Percentiles rank a stretch among this genome's conserved stretches.
These are phyloP conservation scores for Ophidiomyces ophidiicola DNA, from an alignment of 2,329 filamentous ascomycete species.

Conservation along the genomic window DNA sequence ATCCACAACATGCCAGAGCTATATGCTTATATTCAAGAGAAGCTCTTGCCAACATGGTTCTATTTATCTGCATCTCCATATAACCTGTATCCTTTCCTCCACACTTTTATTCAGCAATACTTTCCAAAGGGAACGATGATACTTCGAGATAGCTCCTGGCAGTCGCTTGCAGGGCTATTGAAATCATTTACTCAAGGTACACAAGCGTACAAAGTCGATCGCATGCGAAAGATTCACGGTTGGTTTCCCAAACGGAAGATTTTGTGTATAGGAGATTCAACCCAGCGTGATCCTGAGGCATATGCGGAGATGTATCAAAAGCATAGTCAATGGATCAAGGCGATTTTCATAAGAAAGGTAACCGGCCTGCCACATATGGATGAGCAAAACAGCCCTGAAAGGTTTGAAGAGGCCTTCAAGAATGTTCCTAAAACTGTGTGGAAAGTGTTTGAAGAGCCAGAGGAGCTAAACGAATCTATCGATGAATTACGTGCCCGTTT, in stretches of 20 bases:
- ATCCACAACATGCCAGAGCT: conserved; percentile 74
- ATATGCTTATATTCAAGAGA: conserved; percentile 52
- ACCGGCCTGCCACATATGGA: conserved; percentile 62
- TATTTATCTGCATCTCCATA: conserved; percentile 91
- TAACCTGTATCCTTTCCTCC: conserved; percentile 82
- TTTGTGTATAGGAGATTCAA: conserved; percentile 79
- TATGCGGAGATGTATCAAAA: conserved; percentile 66
- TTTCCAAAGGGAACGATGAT: conserved; percentile 72
- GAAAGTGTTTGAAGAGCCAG: conserved; percentile 70
- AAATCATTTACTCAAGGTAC: conserved; percentile 68
- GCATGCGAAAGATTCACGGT: conserved; percentile 61
- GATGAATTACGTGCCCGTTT: conserved; percentile 19
- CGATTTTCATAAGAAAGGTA: conserved; percentile 78
- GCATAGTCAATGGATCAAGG: conserved; percentile 62
- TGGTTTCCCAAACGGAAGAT: conserved; percentile 72
- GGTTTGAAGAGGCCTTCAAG: conserved; percentile 76
- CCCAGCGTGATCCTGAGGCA: conserved; percentile 79
- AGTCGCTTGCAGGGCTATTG: conserved; percentile 68
- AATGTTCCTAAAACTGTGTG: conserved; percentile 58
- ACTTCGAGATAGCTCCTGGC: conserved; percentile 74
- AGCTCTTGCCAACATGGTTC: conserved; percentile 63
- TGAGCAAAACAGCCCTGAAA: conserved; percentile 57
- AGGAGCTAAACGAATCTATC: conserved; percentile 42
- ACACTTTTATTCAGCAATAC: conserved; percentile 54
- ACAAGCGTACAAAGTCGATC: conserved; percentile 71